A percentile compares a stretch with the other conserved stretches of the same genome.
Conservation (phyloP, 2,329 filamentous ascomycete species). For the Zopfia rhizophila region DNA sequence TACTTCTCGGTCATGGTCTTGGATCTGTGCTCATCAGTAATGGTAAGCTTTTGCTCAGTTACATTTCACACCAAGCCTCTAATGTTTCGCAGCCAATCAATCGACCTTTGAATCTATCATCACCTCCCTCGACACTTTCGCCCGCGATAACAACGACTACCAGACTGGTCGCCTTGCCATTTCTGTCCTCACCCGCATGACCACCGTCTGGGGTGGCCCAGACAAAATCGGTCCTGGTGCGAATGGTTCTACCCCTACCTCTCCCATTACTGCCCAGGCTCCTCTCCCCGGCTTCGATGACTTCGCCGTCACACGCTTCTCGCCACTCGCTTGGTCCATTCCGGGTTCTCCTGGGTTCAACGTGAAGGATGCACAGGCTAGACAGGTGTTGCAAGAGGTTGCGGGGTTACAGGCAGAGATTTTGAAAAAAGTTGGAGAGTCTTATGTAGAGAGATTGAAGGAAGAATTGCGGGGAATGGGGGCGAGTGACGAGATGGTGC, state of each 20-base stretch:
- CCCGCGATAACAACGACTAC: constrained; percentile 77
- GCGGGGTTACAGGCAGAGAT: constrained; percentile 88
- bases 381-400: constrained; percentile 88
- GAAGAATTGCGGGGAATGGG: constrained; percentile 73
- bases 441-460: constrained; percentile 78
- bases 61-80: constrained; percentile 10
- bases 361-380: constrained; percentile 86
- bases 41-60: constrained; percentile 50
- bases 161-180: constrained; percentile 80
- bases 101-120: constrained; percentile 89
- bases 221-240: constrained; percentile 62
- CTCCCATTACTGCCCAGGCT: constrained; percentile 62
- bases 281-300: constrained; percentile 86
- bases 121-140: constrained; percentile 83
- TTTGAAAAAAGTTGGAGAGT: constrained; percentile 86
- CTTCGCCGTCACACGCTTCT: constrained; percentile 90
- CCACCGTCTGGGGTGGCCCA: constrained; percentile 87
- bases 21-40: constrained; percentile 89
- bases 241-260: constrained; percentile 44
- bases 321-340: constrained; percentile 89
- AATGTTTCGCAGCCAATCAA: constrained; percentile 73
- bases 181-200: constrained; percentile 83
- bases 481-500: constrained; percentile 71
- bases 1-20: constrained; percentile 90
- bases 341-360: constrained; percentile 82